Base-by-base conservation (phyloP, 2,329 filamentous ascomycete species). In the Xylariaceae sp. region DNA sequence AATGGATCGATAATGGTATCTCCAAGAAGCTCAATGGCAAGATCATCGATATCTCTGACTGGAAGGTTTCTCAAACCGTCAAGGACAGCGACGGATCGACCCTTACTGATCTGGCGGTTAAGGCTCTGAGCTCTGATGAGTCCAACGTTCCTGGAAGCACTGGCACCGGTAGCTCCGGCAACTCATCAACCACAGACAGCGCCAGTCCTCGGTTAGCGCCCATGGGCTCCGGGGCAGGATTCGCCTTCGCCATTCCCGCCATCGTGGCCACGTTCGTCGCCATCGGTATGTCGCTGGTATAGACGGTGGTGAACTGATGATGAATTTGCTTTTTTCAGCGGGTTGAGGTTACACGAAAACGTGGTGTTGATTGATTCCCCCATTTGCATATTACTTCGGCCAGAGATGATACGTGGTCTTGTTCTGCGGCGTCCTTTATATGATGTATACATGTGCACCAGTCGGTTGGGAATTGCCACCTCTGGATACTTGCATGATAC, bases 1-100 rank as follows among this genome's bases (percentile, higher is more conserved):
- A 81, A 42, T 77, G 96, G 64, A 93, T 97, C 66, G 77, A 89
- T 60, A 83, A 87, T 45, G 92, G 93, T 56, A 81, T 96, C 54
- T 74, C 71, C 45, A 81, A 81, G 57, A 80, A 84, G 50, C 83
- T 84, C 38, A 72, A 68, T 13, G 87, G 87, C 62, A 82, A 86
- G 72, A 71, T 96, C 48, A 79, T 96, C 57, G 69, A 81, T 56
- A 79, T 96, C 62, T 75, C 78, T 45, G 78, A 82, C 60, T 80
- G 90, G 59, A 77, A 77, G 34, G 82, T 90, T 51, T 68, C 63
- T 47, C 64, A 76, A 56, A 61, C 63, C 22, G 73, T 78, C 61
- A 67, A 62, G 51, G 72, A 75, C 54, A 64, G 67, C 5, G 63
- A 73, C 33, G 75, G 75, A 55, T 72, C 68, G 16, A 62, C 58